Evolutionary conservation across 805 yeast genomes (phyloP).

Genomic region (Pichia sporocuriosa): DNA sequence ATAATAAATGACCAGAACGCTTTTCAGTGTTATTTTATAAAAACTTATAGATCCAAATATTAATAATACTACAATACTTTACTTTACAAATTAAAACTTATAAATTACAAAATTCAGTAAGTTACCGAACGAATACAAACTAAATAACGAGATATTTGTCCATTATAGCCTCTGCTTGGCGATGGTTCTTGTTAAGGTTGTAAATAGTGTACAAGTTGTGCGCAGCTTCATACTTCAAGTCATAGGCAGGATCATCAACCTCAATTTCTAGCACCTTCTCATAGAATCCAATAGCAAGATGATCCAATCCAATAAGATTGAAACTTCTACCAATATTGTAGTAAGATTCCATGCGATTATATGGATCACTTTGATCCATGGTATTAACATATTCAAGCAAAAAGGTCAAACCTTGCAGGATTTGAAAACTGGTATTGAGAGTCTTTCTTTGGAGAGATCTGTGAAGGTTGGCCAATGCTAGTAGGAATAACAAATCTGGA

Average conservation of each 20-base stretch:
- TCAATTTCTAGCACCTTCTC: constrained; percentile 51
- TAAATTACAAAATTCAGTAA: too few relatives aligned
- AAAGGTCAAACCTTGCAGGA: constrained; percentile 80
- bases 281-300: constrained; percentile 70
- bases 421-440: constrained; percentile 76
- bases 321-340: constrained; percentile 82
- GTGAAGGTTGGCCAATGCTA: constrained; percentile 79
- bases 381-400: constrained; percentile 60
- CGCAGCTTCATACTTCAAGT: constrained; percentile 73
- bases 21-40: too few relatives aligned
- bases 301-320: constrained; percentile 72
- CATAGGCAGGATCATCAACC: constrained; percentile 38
- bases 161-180: constrained; percentile 56
- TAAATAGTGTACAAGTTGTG: constrained; percentile 76
- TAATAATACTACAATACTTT: too few relatives aligned
- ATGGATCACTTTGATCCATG: constrained; percentile 29
- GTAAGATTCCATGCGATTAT: constrained; percentile 67
- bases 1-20: too few relatives aligned
- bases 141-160: constrained; percentile 47
- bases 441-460: constrained; percentile 89
- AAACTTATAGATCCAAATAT: too few relatives aligned
- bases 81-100: too few relatives aligned
- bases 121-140: too few relatives aligned
- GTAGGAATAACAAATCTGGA: constrained; percentile 67
- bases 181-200: constrained; percentile 64